A percentile compares a stretch with the other conserved stretches of the same genome.
phyloP scores from a whole-genome alignment of 805 yeast species.

The Metschnikowia noctiluminum region DNA sequence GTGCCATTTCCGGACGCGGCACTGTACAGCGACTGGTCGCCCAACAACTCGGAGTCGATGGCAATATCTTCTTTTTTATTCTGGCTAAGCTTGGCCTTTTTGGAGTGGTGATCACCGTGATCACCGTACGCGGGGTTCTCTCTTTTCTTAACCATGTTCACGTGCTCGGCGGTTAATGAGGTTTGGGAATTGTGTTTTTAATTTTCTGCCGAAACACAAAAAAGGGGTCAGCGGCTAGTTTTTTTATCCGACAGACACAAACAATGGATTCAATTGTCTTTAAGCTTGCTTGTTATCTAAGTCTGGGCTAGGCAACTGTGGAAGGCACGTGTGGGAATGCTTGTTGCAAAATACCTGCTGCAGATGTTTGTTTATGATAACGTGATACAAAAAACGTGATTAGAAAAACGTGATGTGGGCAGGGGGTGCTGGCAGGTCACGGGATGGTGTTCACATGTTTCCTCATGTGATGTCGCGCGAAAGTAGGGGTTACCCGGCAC shows the following conservation, averaged over 20 bases:
- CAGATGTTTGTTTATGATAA: constrained; percentile 12
- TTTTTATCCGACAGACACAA: not conserved
- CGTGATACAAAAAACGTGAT: constrained; percentile 22
- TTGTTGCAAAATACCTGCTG: constrained; percentile 8
- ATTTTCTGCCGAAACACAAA: not conserved
- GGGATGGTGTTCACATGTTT: constrained; percentile 27
- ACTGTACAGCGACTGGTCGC: constrained; percentile 35
- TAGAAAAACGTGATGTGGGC: constrained; percentile 11
- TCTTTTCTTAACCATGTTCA: constrained; percentile 18
- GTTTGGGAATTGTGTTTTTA: not conserved
- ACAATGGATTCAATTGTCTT: too few relatives aligned
- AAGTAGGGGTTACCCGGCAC: constrained; percentile 19
- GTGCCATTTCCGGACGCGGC: constrained; percentile 8
- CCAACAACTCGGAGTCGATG: constrained; percentile 43
- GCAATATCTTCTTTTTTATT: constrained; percentile 24
- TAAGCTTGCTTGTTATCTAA: too few relatives aligned
- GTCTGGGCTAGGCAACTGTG: too few relatives aligned
- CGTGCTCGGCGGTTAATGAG: constrained; percentile 1
- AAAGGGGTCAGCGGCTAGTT: not conserved
- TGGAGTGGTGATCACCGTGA: constrained; percentile 12
- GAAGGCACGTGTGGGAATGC: too few relatives aligned
- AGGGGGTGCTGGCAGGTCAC: constrained; percentile 21
- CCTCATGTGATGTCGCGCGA: constrained; percentile 26
- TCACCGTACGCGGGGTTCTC: constrained; percentile 16
- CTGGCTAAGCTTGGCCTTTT: constrained; percentile 15